Evolutionary conservation across 1,284 basidiomycete genomes (phyloP).

Genomic region (Macrocystidia cucumis): DNA sequence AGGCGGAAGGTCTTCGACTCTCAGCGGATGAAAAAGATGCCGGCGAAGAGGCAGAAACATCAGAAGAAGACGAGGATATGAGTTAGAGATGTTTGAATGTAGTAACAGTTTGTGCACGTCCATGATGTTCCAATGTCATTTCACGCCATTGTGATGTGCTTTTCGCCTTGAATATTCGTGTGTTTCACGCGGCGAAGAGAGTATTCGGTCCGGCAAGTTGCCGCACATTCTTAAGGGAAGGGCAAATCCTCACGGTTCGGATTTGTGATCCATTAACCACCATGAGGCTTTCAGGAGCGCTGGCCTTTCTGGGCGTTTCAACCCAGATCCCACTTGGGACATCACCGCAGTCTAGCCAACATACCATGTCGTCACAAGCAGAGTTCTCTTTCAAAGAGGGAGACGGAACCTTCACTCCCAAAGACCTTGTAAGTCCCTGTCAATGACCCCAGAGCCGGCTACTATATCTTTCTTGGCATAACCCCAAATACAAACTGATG

Average conservation of each 20-base stretch:
- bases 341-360: slow-evolving; percentile 12
- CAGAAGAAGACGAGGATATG: slow-evolving; percentile 29
- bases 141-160: too few species aligned
- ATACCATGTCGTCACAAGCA: slow-evolving; percentile 19
- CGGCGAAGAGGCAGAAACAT: slow-evolving; percentile 24
- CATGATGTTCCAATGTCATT: too few species aligned
- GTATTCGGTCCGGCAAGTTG: too few species aligned
- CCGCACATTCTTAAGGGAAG: too few species aligned
- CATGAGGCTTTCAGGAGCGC: slow-evolving; percentile 35
- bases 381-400: slow-evolving; percentile 52
- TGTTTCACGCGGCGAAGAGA: too few species aligned
- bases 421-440: slow-evolving; percentile 30
- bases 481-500: neutral
- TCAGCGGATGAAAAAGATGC: slow-evolving; percentile 26
- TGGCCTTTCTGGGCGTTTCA: slow-evolving; percentile 40
- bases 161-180: too few species aligned
- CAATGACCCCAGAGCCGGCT: neutral
- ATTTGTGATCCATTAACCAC: too few species aligned
- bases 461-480: neutral
- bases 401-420: slow-evolving; percentile 56
- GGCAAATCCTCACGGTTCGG: too few species aligned
- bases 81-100: slow-evolving; percentile 29
- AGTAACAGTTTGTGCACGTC: too few species aligned
- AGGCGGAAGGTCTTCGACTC: slow-evolving; percentile 41
- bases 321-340: slow-evolving; percentile 40